phyloP scores from a whole-genome alignment of 768 basidiomycete species.

The Lentinula guzmanii region DNA sequence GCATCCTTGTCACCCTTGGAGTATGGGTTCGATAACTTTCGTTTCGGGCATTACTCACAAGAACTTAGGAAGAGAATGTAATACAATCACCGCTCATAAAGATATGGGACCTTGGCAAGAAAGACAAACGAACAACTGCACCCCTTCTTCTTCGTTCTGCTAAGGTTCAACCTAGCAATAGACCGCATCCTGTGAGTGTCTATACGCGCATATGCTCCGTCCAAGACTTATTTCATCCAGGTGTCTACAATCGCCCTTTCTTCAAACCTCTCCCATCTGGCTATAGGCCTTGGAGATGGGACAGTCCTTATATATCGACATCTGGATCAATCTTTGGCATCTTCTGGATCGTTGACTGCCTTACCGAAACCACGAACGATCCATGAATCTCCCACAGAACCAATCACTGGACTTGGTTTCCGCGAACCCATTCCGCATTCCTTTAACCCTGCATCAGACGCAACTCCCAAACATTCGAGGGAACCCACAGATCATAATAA shows the following conservation, averaged over 20 bases:
- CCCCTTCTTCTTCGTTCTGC: slow-evolving; percentile 68
- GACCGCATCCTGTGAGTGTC: slow-evolving; percentile 67
- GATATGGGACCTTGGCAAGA: slow-evolving; percentile 81
- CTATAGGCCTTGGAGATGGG: slow-evolving; percentile 93
- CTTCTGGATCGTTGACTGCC: slow-evolving; percentile 60
- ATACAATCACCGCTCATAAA: slow-evolving; percentile 68
- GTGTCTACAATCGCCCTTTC: slow-evolving; percentile 81
- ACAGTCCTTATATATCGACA: slow-evolving; percentile 89
- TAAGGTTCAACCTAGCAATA: slow-evolving; percentile 68
- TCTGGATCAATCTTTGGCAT: slow-evolving; percentile 81
- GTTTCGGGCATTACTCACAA: not conserved
- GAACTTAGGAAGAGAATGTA: slow-evolving; percentile 64
- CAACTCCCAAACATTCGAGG: not conserved
- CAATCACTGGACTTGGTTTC: slow-evolving; percentile 91
- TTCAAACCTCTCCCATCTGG: slow-evolving; percentile 71
- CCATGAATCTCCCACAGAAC: slow-evolving; percentile 81
- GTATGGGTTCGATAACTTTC: slow-evolving; percentile 37
- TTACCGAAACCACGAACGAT: slow-evolving; percentile 84
- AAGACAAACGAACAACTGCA: slow-evolving; percentile 55
- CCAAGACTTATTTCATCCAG: slow-evolving; percentile 24
- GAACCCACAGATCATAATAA: slow-evolving; percentile 24
- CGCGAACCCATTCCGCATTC: slow-evolving; percentile 40
- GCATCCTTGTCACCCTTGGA: slow-evolving; percentile 83
- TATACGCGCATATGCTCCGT: not conserved
- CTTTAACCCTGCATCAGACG: slow-evolving; percentile 6